Percentiles rank a stretch among this genome's conserved stretches.
phyloP scores from a whole-genome alignment of 78 protist species.

The Monosiga brevicollis region DNA sequence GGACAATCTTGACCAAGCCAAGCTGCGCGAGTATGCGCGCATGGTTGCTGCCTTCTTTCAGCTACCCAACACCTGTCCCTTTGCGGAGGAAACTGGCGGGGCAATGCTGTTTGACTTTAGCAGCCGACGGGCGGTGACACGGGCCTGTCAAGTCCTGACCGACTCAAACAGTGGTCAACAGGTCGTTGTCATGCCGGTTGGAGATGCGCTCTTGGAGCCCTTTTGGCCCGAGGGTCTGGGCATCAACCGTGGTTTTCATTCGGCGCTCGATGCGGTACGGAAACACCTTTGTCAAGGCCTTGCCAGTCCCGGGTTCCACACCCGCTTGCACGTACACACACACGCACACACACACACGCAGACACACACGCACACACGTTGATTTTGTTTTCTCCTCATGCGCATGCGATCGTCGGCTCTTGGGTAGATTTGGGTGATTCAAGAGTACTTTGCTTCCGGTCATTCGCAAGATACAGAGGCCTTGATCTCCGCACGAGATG shows the following conservation, averaged over 20 bases:
- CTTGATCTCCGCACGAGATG: too few relatives aligned
- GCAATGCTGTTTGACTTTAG: neutral
- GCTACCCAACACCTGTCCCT: neutral
- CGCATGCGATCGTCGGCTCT: too few relatives aligned
- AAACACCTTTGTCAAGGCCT: neutral
- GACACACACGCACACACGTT: neutral
- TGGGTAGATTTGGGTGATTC: too few relatives aligned
- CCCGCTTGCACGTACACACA: neutral
- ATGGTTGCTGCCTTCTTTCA: neutral
- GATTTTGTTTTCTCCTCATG: neutral
- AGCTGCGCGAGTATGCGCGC: neutral
- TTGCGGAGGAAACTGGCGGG: neutral
- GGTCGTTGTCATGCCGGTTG: neutral
- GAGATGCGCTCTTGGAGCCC: neutral
- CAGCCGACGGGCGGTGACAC: neutral
- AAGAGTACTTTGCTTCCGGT: too few relatives aligned
- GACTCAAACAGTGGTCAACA: neutral
- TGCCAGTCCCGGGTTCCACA: too few relatives aligned
- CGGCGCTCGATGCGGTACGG: neutral
- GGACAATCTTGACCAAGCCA: neutral
- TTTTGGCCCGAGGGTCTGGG: neutral
- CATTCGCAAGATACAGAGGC: too few relatives aligned
- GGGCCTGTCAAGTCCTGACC: neutral
- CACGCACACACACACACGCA: neutral
- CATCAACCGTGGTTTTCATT: neutral